Evolutionary conservation across 2,329 filamentous ascomycete species (phyloP).

Genomic region (Hirsutella minnesotensis): DNA sequence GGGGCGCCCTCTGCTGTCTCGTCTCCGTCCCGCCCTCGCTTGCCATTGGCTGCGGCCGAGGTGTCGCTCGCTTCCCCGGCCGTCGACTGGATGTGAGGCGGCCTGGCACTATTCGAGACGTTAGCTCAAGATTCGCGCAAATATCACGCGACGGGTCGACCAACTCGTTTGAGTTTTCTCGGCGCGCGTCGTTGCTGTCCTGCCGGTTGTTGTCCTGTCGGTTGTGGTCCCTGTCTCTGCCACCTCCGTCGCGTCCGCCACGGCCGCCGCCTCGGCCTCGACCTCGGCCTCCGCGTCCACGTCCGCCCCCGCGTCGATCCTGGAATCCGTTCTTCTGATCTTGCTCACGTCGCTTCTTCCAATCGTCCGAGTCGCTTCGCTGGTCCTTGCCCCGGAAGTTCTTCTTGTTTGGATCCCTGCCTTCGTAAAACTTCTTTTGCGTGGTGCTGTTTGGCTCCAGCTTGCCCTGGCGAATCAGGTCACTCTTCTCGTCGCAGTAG

Average conservation of each 20-base stretch:
- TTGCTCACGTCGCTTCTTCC: slow-evolving; percentile 51
- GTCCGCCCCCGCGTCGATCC: slow-evolving; percentile 30
- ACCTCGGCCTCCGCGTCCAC: slow-evolving; percentile 26
- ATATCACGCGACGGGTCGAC: slow-evolving; percentile 3
- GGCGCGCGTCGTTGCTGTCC: slow-evolving; percentile 9
- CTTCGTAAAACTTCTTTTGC: slow-evolving; percentile 37
- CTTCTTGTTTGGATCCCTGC: slow-evolving; percentile 20
- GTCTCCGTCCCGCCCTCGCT: slow-evolving; percentile 45
- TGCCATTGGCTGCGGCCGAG: slow-evolving; percentile 26
- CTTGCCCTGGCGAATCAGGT: slow-evolving; percentile 59
- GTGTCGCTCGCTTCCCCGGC: slow-evolving; percentile 21
- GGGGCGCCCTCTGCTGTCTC: slow-evolving; percentile 27
- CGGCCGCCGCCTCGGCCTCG: slow-evolving; percentile 29
- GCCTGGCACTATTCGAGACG: slow-evolving; percentile 10
- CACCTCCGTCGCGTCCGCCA: slow-evolving; percentile 19
- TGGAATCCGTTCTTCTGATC: slow-evolving; percentile 50
- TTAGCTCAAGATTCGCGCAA: neutral
- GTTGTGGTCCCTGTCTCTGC: slow-evolving; percentile 20
- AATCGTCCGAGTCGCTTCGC: slow-evolving; percentile 40
- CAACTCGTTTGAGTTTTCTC: slow-evolving; percentile 20
- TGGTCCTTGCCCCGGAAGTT: slow-evolving; percentile 24
- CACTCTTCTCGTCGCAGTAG: slow-evolving; percentile 69
- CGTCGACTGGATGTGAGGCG: slow-evolving; percentile 33
- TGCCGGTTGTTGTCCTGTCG: slow-evolving; percentile 7
- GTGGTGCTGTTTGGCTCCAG: slow-evolving; percentile 43